Percentiles rank a stretch among this genome's conserved stretches.
Evolutionary conservation across 768 basidiomycete genomes (phyloP).

Genomic region (Gymnopilus junonius): DNA sequence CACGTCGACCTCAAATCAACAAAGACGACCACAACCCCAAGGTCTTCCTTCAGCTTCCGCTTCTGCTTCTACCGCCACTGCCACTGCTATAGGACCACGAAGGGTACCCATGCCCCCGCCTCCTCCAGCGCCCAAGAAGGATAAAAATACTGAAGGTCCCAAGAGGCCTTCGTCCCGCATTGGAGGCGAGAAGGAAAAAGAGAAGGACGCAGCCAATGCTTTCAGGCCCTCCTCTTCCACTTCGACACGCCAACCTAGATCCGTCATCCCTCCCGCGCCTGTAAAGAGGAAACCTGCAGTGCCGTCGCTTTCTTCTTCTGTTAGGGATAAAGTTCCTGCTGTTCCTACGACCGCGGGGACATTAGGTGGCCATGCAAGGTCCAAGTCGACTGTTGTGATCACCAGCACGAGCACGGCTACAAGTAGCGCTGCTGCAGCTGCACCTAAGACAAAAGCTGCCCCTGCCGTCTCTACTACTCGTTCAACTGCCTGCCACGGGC

Average conservation of each 20-base stretch:
- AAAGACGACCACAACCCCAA: not conserved
- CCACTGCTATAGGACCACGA: conserved; percentile 25
- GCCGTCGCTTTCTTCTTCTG: conserved; percentile 8
- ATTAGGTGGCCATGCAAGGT: not conserved
- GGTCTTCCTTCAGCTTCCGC: not conserved
- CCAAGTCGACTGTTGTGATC: not conserved
- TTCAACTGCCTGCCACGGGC: not conserved
- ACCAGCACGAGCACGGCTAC: not conserved
- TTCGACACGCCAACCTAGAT: conserved; percentile 7
- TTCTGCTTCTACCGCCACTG: too few relatives aligned
- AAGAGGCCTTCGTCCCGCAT: conserved; percentile 18
- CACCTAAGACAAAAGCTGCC: not conserved
- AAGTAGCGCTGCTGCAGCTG: conserved; percentile 3
- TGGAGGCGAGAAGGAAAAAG: conserved; percentile 19
- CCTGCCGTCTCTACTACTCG: conserved; percentile 9
- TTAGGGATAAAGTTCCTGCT: conserved; percentile 12
- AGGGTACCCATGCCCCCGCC: conserved; percentile 29
- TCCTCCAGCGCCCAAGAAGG: conserved; percentile 21
- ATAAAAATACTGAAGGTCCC: conserved; percentile 10
- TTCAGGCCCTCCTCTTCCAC: conserved; percentile 5
- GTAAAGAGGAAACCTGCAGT: conserved; percentile 19
- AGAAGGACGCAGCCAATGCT: not conserved
- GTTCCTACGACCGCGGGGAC: conserved; percentile 1
- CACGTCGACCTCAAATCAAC: conserved; percentile 8
- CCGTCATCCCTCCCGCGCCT: conserved; percentile 17